Base-by-base conservation (phyloP, 2,329 filamentous ascomycete species). In the Xylariaceae sp. region DNA sequence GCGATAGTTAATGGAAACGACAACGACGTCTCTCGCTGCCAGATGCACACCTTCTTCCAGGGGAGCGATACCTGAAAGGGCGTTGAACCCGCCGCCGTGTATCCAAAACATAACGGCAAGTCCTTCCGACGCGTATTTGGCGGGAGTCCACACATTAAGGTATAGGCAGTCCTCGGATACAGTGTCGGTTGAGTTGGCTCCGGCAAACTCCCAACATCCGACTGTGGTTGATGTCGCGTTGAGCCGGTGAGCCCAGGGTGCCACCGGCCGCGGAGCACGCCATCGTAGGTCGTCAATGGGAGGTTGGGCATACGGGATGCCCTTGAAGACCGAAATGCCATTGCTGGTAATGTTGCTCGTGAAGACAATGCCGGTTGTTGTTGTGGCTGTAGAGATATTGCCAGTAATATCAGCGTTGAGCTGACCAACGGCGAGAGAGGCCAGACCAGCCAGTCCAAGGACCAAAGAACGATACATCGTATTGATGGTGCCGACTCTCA, bases 1-100 rank as follows among this genome's bases (percentile, higher is more conserved):
- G 5, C 45, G 45, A 30, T 41, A 47, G 45, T 47, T 47, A 22
- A 47, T 6, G 17, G 45, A 11, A 30, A 47, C 45, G 5, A 47
- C 6, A 6, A 35, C n/a, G 27, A 47, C 38, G 45, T 27, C 38
- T 18, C 33, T 7, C 18, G 11, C 45, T 35, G 45, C 45, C 9
- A 47, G 22, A 11, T 15, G 12, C 10, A 35, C 39, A 19, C 44
- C 44, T 14, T 46, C 32, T 7, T 32, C 32, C 9, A 7, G 6
- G 5, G 45, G 17, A 5, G 18, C 11, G 5, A 38, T 31, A 38
- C 18, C 45, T 11, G 45, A 47, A n/a, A 14, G 36, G 17, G 15
- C 17, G 11, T 31, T 6, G 38, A 47, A 47, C 11, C 18, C 45
- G 15, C 45, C 45, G 38, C 22, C 17, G 27, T 47, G 45, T 18